Base-by-base conservation (phyloP, 108 stramenopile genomes). In the Fragilaria crotonensis region DNA sequence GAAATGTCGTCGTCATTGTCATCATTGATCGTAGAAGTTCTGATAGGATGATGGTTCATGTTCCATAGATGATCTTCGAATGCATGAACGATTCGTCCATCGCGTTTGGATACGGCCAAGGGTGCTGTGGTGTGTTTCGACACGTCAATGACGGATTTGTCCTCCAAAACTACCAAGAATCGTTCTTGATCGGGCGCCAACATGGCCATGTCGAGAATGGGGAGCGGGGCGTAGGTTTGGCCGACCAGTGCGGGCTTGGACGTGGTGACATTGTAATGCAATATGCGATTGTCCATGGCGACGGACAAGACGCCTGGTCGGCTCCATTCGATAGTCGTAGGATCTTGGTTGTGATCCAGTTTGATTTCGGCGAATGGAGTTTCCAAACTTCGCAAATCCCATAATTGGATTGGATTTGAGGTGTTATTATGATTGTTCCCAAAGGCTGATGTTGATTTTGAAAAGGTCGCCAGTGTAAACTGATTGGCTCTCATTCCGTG, bases 371-470 rank as follows among this genome's bases (percentile, higher is more conserved):
- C 65, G 20, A 89, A 48, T 20, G 57, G 59, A 1, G 80, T 58
- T 48, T 81, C 83, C 71, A 76, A 81, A 64, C 66, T 68, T 36
- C 89, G 65, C 20, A 68, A 63, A 64, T 90, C 89, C 83, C 86
- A 87, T 7, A 87, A 49, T 54, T 81, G 81, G 4, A 87, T n/a
- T n/a, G n/a, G n/a, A n/a, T n/a, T n/a, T n/a, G n/a, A n/a, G n/a
- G n/a, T n/a, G n/a, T n/a, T n/a, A n/a, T n/a, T n/a, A n/a, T n/a
- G n/a, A n/a, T n/a, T n/a, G n/a, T n/a, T n/a, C n/a, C n/a, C n/a
- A n/a, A n/a, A n/a, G n/a, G n/a, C n/a, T n/a, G n/a, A n/a, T n/a
- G n/a, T n/a, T n/a, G n/a, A n/a, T n/a, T n/a, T n/a, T n/a, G n/a
- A 79, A 46, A 80, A 85, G 5, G 80, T 80, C 21, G 80, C 84